Base-by-base conservation (phyloP, 2,329 filamentous ascomycete species). In the Fusarium armeniacum region DNA sequence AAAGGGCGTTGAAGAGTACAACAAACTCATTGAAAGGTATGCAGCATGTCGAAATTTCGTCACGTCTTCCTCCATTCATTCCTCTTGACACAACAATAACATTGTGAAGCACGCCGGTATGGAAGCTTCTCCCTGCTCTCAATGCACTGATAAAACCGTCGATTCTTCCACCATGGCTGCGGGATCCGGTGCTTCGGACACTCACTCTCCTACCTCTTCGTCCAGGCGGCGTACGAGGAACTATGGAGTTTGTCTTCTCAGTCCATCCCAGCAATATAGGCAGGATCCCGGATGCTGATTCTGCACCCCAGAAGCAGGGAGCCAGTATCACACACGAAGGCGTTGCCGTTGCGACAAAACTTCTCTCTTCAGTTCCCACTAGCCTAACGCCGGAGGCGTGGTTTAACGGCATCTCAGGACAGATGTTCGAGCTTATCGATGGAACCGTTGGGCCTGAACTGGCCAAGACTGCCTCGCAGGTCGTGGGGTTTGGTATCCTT, bases 221-320 rank as follows among this genome's bases (percentile, higher is more conserved):
- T 6, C 79, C 81, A 4, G 84, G 88, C 65, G 91, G 91, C 20
- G 89, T 93, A 16, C 85, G 90, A 35, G 85, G 87, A 28, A 90
- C 89, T 0, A 82, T 93, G 65, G 90, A 93, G 74, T 93, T 93
- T 73, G 83, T 93, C 36, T 90, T 92, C 60, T 85, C 90, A 2
- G 88, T 91, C 9, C 90, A 92, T 65, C 87, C 90, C 0, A 84
- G 86, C 65, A 83, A 81, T 68, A 78, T 80, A 9, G 76, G 81
- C 59, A 77, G 78, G 70, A 55, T 76, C 1, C 78, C 81, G 9
- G 82, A 84, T 57, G 79, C 80, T 18, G 47, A 56, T 2, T 77
- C 80, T 4, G 73, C 75, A 6, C 81, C 84, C 2, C 85, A 87
- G 70, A 88, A 86, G 55, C 81, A 84, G 75, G 88, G 89, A 2